Evolutionary conservation across 2,329 filamentous ascomycete species (phyloP).

Genomic region (Apiospora phragmitis): DNA sequence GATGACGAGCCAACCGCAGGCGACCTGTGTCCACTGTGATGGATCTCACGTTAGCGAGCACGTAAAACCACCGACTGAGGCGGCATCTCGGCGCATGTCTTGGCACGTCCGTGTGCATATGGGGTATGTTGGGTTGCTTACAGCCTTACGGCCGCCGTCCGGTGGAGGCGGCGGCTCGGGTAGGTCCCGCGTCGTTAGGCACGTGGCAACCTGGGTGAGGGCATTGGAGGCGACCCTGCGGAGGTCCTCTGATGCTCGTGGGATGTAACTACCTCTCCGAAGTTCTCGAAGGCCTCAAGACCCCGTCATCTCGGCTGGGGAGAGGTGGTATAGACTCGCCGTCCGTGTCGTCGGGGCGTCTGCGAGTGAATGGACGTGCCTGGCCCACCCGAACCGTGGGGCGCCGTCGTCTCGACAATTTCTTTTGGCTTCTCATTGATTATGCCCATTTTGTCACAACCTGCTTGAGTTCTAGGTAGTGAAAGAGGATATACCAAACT

Average conservation of each 20-base stretch:
- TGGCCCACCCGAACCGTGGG: neutral
- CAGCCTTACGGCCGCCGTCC: conserved; percentile 29
- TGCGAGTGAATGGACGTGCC: neutral
- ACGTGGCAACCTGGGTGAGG: conserved; percentile 28
- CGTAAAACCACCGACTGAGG: neutral
- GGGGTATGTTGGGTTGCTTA: neutral
- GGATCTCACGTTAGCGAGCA: neutral
- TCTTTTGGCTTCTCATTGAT: neutral
- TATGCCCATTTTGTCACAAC: neutral
- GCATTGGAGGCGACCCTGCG: conserved; percentile 27
- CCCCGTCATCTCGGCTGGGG: neutral
- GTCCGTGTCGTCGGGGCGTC: neutral
- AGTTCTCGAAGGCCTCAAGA: neutral
- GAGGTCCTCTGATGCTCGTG: conserved; percentile 1
- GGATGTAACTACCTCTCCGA: neutral
- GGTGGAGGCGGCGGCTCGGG: conserved; percentile 32
- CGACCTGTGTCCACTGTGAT: conserved; percentile 35
- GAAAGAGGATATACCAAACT: neutral
- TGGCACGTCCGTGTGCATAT: neutral
- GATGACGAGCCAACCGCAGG: conserved; percentile 39
- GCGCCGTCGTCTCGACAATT: neutral
- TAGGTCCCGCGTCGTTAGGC: conserved; percentile 30
- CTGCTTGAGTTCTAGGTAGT: neutral
- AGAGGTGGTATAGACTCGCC: neutral
- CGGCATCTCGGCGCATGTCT: neutral